Base-by-base conservation (phyloP, 169 alveolate genomes). In the Plasmodium chabaudi region DNA sequence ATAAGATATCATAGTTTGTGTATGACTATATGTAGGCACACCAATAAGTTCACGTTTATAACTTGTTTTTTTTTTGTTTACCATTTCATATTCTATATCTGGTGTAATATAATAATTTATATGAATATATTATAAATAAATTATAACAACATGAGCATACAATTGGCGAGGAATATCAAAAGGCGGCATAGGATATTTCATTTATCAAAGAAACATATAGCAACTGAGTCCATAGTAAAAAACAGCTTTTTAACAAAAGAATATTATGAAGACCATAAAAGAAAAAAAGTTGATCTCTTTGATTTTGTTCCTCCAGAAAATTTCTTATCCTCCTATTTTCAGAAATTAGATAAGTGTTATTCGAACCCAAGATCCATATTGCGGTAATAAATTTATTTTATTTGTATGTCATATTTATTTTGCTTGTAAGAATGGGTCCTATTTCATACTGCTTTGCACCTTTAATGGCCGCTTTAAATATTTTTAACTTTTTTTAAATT, bases 361-460 rank as follows among this genome's bases (percentile, higher is more conserved):
- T 94, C 96, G 9, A 94, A 94, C 70, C 96, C 96, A 15, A 92
- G 96, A 42, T 94, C 96, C 6, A 94, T 94, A 9, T 73, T 94
- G 46, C 79, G 93, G 96, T 93, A 72, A 17, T 7, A 12, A 47
- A 12, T 64, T 1, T 6, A 5, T 9, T 25, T 64, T 64, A 27
- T 25, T 15, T 63, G 34, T 23, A 25, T 34, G 0, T 44, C 5
- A 15, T 65, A 44, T 67, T 46, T 4, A 15, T 0, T 17, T 42
- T 15, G 39, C 17, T 49, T 46, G 19, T 64, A 25, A 49, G 9
- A 1, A 10, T 49, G 25, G 1, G 53, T 13, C n/a, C n/a, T 6
- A 7, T 9, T 60, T 60, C 15, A 59, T 19, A 1, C 1, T 60
- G 0, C 9, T 60, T 19, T 0, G 0, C 5, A 27, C 1, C 39